These are phyloP conservation scores for Debaryomyces maramus DNA, from an alignment of 805 yeast species.

Conservation along the genomic window DNA sequence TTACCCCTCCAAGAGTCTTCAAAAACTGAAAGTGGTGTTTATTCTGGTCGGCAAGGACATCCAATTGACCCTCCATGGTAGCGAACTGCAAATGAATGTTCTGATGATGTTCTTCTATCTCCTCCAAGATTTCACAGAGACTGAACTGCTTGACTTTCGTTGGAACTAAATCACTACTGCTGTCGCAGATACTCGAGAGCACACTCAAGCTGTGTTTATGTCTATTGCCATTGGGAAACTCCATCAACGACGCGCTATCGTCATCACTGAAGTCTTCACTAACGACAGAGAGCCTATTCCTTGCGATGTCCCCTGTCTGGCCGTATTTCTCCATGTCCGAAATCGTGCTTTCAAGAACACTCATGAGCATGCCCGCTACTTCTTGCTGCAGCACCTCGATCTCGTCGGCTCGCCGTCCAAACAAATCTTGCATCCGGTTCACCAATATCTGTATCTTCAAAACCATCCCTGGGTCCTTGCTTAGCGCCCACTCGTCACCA, in stretches of 20 bases:
- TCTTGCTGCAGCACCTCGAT: background rate
- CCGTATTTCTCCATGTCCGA: no score
- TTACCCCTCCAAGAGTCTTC: background rate
- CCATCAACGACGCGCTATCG: slow-evolving; percentile 14
- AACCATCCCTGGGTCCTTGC: slow-evolving; percentile 24
- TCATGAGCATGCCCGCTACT: background rate
- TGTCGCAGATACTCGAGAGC: slow-evolving; percentile 1
- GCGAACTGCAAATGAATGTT: slow-evolving; percentile 5
- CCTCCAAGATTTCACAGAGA: slow-evolving; percentile 7
- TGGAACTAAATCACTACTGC: background rate
- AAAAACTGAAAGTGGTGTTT: slow-evolving; percentile 1
- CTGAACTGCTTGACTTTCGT: background rate
- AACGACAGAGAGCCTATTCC: background rate
- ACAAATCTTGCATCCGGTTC: background rate
- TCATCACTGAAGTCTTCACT: slow-evolving; percentile 10
- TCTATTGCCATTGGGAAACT: background rate
- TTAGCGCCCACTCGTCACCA: slow-evolving; percentile 16
- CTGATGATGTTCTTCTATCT: slow-evolving; percentile 10
- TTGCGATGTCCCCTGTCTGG: no score
- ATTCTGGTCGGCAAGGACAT: slow-evolving; percentile 3
- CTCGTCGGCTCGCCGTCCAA: background rate
- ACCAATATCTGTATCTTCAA: background rate
- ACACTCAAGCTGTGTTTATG: background rate
- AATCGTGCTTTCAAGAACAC: no score
- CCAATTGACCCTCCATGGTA: slow-evolving; percentile 2